Percentiles rank a stretch among this genome's conserved stretches.
These are phyloP conservation scores for Pittosporum tobira DNA, from an alignment of 129 eudicot genomes.

Conservation along the genomic window DNA sequence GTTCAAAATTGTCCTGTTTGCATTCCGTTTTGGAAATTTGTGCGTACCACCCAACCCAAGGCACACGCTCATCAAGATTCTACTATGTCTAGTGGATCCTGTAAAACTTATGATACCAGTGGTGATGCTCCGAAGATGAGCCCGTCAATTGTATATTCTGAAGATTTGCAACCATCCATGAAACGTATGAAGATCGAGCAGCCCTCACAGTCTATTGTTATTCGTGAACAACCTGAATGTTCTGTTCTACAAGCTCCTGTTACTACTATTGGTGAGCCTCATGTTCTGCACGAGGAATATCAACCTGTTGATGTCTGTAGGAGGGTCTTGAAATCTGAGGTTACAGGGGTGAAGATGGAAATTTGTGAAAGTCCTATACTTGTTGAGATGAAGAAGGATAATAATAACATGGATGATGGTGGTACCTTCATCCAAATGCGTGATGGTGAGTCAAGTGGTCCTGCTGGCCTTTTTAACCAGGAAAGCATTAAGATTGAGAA, in stretches of 20 bases:
- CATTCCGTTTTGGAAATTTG: constrained; percentile 47
- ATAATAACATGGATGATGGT: constrained; percentile 24
- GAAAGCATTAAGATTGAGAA: constrained; percentile 47
- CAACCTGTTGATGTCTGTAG: constrained; percentile 20
- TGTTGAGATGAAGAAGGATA: constrained; percentile 34
- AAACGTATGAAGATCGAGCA: constrained; percentile 67
- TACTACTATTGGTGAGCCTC: constrained; percentile 29
- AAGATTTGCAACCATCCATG: constrained; percentile 50
- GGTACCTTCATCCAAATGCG: constrained; percentile 21
- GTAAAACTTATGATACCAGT: constrained; percentile 24
- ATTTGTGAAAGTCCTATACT: constrained; percentile 26
- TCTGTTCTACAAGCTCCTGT: constrained; percentile 31
- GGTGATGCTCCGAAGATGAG: constrained; percentile 27
- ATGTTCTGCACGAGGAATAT: constrained; percentile 26
- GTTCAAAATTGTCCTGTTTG: constrained; percentile 70
- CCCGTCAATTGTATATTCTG: constrained; percentile 36
- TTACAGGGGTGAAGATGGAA: constrained; percentile 41
- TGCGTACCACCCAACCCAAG: constrained; percentile 28
- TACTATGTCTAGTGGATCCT: constrained; percentile 26
- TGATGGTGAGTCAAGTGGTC: constrained; percentile 26
- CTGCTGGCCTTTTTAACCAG: constrained; percentile 24
- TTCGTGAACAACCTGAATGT: constrained; percentile 27
- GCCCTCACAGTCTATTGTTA: constrained; percentile 33
- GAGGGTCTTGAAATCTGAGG: constrained; percentile 40
- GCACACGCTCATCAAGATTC: constrained; percentile 30